Percentiles rank a stretch among this genome's conserved stretches.
phyloP scores from a whole-genome alignment of 345 rosid species.

The Lumnitzera racemosa region DNA sequence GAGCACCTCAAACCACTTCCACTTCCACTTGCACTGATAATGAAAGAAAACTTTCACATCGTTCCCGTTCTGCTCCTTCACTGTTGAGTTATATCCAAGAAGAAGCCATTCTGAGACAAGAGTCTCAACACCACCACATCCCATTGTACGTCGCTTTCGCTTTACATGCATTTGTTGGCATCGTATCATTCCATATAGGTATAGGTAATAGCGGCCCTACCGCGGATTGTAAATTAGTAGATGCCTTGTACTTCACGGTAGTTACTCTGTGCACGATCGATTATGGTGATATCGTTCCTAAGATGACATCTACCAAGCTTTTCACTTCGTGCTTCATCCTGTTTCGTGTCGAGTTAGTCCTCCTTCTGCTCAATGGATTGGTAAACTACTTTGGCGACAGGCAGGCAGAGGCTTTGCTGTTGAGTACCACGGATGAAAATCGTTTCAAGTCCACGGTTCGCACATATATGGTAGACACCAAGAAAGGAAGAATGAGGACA shows the following conservation, averaged over 20 bases:
- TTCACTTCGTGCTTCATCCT: slow-evolving; percentile 48
- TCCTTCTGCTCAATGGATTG: slow-evolving; percentile 47
- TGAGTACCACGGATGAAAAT: slow-evolving; percentile 45
- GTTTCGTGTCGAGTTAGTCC: slow-evolving; percentile 55
- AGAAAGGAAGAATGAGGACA: slow-evolving; percentile 66
- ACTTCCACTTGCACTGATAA: no score
- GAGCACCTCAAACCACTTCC: no score
- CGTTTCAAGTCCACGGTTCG: slow-evolving; percentile 34
- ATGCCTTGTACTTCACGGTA: slow-evolving; percentile 55
- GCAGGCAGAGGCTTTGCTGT: slow-evolving; percentile 39
- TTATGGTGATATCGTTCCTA: slow-evolving; percentile 59
- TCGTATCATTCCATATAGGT: slow-evolving; percentile 18
- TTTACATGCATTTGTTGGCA: slow-evolving; percentile 29
- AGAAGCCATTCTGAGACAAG: no score
- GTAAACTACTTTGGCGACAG: slow-evolving; percentile 59
- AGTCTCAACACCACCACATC: background rate
- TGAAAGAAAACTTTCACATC: no score
- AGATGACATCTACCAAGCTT: slow-evolving; percentile 43
- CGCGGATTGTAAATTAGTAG: slow-evolving; percentile 34
- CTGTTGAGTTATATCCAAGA: no score
- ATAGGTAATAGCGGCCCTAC: slow-evolving; percentile 32
- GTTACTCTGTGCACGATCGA: slow-evolving; percentile 71
- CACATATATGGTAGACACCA: slow-evolving; percentile 45
- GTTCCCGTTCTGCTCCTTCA: no score
- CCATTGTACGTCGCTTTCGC: slow-evolving; percentile 34